These are phyloP conservation scores for Blumeria graminis DNA, from an alignment of 2,329 filamentous ascomycete species.

Conservation along the genomic window DNA sequence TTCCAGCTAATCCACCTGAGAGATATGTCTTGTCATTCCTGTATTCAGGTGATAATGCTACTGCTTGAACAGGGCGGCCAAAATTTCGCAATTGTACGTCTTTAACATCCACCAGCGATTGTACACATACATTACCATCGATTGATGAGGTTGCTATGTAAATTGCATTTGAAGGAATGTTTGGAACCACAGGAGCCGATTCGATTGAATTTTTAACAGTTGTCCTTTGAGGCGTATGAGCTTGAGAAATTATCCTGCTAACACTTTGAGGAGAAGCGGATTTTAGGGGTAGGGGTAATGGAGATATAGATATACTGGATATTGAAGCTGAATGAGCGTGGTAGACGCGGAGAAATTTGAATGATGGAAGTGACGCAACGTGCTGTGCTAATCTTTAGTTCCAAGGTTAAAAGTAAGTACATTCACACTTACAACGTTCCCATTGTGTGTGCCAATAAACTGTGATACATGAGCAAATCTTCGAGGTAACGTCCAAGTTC, in stretches of 20 bases:
- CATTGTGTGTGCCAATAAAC: slow-evolving; percentile 88
- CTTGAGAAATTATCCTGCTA: slow-evolving; percentile 14
- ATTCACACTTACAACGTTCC: slow-evolving; percentile 52
- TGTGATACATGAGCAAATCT: slow-evolving; percentile 17
- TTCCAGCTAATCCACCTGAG: slow-evolving; percentile 72
- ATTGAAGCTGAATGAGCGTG: slow-evolving; percentile 84
- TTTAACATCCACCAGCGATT: slow-evolving; percentile 64
- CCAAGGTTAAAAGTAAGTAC: neutral
- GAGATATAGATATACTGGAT: slow-evolving; percentile 74
- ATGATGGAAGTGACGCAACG: slow-evolving; percentile 59
- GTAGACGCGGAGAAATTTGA: slow-evolving; percentile 65
- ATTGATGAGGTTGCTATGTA: slow-evolving; percentile 85
- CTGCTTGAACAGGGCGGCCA: slow-evolving; percentile 71
- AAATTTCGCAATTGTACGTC: slow-evolving; percentile 88
- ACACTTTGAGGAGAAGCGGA: slow-evolving; percentile 17
- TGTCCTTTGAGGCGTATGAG: slow-evolving; percentile 17
- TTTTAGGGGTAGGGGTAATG: slow-evolving; percentile 40
- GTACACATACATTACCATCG: slow-evolving; percentile 85
- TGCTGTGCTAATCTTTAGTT: slow-evolving; percentile 28
- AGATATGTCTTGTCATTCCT: slow-evolving; percentile 73
- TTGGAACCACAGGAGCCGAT: slow-evolving; percentile 29
- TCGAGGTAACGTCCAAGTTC: neutral
- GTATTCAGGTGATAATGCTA: slow-evolving; percentile 87
- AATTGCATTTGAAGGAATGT: slow-evolving; percentile 69
- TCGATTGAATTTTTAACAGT: no score